Conservation (phyloP, 352 stramenopile genomes). For the Globisporangium barbulae region DNA sequence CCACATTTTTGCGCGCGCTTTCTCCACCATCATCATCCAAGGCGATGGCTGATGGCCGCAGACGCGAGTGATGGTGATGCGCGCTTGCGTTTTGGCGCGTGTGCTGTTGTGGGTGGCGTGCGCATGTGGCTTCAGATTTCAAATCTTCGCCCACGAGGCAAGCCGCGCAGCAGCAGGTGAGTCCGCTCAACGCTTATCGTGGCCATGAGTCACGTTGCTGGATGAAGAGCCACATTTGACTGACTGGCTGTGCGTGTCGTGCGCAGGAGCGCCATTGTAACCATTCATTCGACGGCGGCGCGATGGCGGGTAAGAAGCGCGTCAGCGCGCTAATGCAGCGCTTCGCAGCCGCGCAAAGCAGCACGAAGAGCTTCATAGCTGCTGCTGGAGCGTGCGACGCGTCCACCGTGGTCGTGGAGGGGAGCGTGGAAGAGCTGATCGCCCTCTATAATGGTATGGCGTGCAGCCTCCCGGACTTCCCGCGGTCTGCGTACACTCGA, state of each 20-base stretch:
- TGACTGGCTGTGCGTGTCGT: not conserved
- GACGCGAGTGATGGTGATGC: not conserved
- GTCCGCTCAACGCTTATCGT: not conserved
- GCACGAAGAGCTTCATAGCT: not conserved
- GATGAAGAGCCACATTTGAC: not conserved
- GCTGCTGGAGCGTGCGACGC: not conserved
- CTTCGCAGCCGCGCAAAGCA: slow-evolving; percentile 6
- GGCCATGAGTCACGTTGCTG: not conserved
- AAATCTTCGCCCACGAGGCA: slow-evolving; percentile 1
- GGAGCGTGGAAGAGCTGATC: slow-evolving; percentile 15
- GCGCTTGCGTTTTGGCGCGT: not conserved
- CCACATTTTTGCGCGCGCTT: slow-evolving; percentile 7
- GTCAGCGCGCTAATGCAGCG: slow-evolving; percentile 14
- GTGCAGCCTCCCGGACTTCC: slow-evolving; percentile 14
- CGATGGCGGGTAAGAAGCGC: slow-evolving; percentile 6
- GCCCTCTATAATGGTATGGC: slow-evolving; percentile 14
- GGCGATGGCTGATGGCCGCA: not conserved
- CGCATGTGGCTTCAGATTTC: slow-evolving; percentile 13
- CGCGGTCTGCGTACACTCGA: slow-evolving; percentile 7
- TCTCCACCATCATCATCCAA: not conserved
- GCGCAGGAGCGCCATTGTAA: not conserved
- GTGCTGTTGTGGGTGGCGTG: not conserved
- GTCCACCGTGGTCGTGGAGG: slow-evolving; percentile 8
- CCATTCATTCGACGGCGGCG: slow-evolving; percentile 1
- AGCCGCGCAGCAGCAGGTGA: not conserved